Percentiles rank a stretch among this genome's conserved stretches.
phyloP scores from a whole-genome alignment of 305 asterid species.

The Solanum chacoense region DNA sequence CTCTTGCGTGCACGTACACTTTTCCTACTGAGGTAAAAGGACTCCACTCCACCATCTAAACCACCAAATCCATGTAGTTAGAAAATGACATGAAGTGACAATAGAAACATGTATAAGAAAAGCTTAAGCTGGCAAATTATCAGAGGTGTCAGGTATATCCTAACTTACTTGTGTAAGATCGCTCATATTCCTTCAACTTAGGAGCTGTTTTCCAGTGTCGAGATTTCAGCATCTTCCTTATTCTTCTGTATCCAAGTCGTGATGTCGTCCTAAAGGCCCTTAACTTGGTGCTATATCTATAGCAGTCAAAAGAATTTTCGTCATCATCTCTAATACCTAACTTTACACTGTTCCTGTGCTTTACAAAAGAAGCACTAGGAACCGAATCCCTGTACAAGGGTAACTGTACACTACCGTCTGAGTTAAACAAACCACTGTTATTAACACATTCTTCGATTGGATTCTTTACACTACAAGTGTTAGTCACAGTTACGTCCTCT shows the following conservation, averaged over 20 bases:
- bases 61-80: neutral
- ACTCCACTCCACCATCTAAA: conserved; percentile 46
- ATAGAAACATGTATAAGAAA: neutral
- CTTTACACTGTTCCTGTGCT: conserved; percentile 71
- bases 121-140: neutral
- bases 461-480: conserved; percentile 48
- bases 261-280: conserved; percentile 56
- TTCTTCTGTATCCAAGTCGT: conserved; percentile 41
- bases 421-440: conserved; percentile 43
- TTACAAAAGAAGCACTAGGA: conserved; percentile 43
- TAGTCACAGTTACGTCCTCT: conserved; percentile 39
- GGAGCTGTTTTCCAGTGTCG: conserved; percentile 70
- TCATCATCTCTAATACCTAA: conserved; percentile 95
- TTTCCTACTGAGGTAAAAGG: conserved; percentile 44
- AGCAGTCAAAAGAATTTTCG: conserved; percentile 66
- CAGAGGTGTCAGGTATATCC: neutral
- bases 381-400: conserved; percentile 66
- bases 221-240: conserved; percentile 57
- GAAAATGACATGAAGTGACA: neutral
- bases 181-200: conserved; percentile 40
- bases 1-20: conserved; percentile 33
- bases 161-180: conserved; percentile 44
- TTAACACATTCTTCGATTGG: conserved; percentile 29
- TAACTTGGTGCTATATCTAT: conserved; percentile 38
- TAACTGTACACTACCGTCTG: conserved; percentile 79